phyloP scores from a whole-genome alignment of 73 alveolate species.

The Blepharisma japonicum region DNA sequence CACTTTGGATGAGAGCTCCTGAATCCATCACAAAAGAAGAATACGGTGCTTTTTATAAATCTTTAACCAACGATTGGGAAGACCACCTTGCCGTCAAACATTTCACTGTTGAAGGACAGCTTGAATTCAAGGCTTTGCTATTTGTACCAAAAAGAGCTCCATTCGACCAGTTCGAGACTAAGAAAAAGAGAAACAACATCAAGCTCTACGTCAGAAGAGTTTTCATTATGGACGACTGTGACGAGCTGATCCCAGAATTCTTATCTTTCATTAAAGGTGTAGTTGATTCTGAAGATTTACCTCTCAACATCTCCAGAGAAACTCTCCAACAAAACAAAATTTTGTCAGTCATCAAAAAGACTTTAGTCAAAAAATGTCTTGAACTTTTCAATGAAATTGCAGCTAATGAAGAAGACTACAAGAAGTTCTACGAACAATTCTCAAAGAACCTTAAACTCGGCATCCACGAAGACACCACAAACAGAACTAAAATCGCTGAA shows the following conservation, averaged over 20 bases:
- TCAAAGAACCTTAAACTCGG: slow-evolving; percentile 98
- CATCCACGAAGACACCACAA: slow-evolving; percentile 99
- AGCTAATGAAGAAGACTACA: slow-evolving; percentile 98
- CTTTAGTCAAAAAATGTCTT: slow-evolving; percentile 98
- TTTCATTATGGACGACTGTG: slow-evolving; percentile 99
- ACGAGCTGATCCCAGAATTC: slow-evolving; percentile 99
- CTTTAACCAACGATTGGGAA: slow-evolving; percentile 99
- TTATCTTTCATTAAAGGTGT: slow-evolving; percentile 98
- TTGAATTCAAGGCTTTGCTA: slow-evolving; percentile 98
- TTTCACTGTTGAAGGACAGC: slow-evolving; percentile 99
- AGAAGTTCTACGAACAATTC: slow-evolving; percentile 99
- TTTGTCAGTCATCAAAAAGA: slow-evolving; percentile 98
- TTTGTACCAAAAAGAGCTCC: slow-evolving; percentile 99
- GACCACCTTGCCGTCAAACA: slow-evolving; percentile 98
- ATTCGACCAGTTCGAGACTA: slow-evolving; percentile 99
- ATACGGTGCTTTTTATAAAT: slow-evolving; percentile 97
- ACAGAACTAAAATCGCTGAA: slow-evolving; percentile 96
- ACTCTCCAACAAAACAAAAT: slow-evolving; percentile 99
- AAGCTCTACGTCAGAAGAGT: slow-evolving; percentile 99
- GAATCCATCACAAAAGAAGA: slow-evolving; percentile 98
- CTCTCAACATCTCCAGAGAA: slow-evolving; percentile 99
- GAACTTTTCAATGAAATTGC: slow-evolving; percentile 97
- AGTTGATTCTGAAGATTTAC: slow-evolving; percentile 98
- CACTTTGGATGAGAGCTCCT: slow-evolving; percentile 98
- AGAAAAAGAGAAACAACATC: slow-evolving; percentile 98